Evolutionary conservation across 164 flowering plant species (phyloP).

Genomic region (Euptelea pleiosperma): DNA sequence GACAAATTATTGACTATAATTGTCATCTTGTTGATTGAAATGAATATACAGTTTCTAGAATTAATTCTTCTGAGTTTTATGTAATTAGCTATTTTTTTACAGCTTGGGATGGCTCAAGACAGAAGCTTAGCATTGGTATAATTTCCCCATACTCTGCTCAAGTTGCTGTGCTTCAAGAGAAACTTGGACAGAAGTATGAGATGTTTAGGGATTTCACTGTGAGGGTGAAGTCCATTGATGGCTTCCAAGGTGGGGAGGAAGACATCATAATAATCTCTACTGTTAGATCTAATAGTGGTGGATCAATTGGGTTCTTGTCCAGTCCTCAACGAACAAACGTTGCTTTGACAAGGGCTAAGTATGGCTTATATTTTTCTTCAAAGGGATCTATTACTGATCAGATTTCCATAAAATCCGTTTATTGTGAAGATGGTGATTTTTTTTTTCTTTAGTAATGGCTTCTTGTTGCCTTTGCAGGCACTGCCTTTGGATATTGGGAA

Average conservation of each 20-base stretch:
- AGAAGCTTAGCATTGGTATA: conserved; percentile 49
- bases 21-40: no score
- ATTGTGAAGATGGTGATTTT: neutral
- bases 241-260: conserved; percentile 56
- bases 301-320: conserved; percentile 45
- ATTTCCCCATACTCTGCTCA: conserved; percentile 62
- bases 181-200: no score
- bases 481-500: no score
- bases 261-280: conserved; percentile 49
- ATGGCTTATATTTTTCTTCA: neutral
- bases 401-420: neutral
- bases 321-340: conserved; percentile 41
- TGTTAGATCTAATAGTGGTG: conserved; percentile 43
- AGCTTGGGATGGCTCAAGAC: conserved; percentile 36
- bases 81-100: neutral
- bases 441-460: neutral
- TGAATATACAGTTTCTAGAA: no score
- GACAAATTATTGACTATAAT: no score
- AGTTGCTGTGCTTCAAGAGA: no score
- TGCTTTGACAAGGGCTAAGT: no score
- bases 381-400: neutral
- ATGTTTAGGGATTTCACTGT: conserved; percentile 25
- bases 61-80: neutral
- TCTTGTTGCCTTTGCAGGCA: conserved; percentile 16
- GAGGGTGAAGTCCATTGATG: conserved; percentile 44